These are phyloP conservation scores for Talaromyces funiculosus DNA, from an alignment of 2,329 filamentous ascomycete genomes.

Conservation along the genomic window DNA sequence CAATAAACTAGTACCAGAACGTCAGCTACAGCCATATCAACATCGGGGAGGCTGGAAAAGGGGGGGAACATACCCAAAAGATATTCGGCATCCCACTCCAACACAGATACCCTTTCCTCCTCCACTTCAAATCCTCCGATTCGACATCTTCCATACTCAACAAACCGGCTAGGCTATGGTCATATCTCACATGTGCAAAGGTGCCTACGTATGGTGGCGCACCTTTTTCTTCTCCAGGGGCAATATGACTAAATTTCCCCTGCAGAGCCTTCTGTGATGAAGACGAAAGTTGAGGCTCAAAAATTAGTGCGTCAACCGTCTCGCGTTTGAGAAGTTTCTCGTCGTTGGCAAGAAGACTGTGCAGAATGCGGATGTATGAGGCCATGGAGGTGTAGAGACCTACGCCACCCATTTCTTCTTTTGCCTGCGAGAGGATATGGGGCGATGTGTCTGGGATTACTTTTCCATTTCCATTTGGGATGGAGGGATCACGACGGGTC, in stretches of 20 bases:
- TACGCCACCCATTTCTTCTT: slow-evolving; percentile 7
- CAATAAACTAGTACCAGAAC: slow-evolving; percentile 1
- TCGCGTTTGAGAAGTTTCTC: slow-evolving; percentile 1
- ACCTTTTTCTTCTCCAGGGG: neutral
- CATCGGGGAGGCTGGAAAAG: too few species aligned
- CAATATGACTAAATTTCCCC: neutral
- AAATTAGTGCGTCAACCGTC: neutral
- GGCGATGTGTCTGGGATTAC: neutral
- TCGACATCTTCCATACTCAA: slow-evolving; percentile 8
- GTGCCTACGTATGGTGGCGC: slow-evolving; percentile 6
- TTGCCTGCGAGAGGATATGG: neutral
- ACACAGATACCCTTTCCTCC: slow-evolving; percentile 11
- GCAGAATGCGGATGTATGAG: slow-evolving; percentile 10
- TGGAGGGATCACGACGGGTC: neutral
- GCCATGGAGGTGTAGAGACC: neutral
- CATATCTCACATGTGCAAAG: slow-evolving; percentile 6
- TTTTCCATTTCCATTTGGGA: slow-evolving; percentile 4
- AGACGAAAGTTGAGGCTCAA: slow-evolving; percentile 7
- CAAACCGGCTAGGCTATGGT: slow-evolving; percentile 8
- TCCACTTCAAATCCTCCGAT: slow-evolving; percentile 2
- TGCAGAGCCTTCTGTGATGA: neutral
- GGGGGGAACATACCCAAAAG: slow-evolving; percentile 5
- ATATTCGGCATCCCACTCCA: slow-evolving; percentile 12
- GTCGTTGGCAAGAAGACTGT: slow-evolving; percentile 4
- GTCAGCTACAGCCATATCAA: too few species aligned